Percentiles rank a stretch among this genome's conserved stretches.
phyloP scores from a whole-genome alignment of 2,329 filamentous ascomycete species.

The Elsinoe arachidis region DNA sequence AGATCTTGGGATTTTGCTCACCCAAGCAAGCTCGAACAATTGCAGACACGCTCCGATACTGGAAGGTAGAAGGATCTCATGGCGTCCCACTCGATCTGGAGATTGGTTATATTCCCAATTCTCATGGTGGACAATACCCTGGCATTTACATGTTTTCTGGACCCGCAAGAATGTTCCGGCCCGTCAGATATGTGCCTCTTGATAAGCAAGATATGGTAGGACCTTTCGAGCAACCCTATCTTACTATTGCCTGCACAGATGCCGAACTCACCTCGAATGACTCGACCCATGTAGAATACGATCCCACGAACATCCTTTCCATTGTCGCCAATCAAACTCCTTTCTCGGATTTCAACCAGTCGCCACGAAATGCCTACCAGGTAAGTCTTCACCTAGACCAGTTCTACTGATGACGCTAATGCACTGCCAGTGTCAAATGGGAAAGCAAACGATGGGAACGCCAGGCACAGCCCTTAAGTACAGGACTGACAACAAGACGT shows the following conservation, averaged over 20 bases:
- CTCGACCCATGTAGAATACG: conserved; percentile 87
- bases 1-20: conserved; percentile 81
- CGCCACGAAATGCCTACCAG: conserved; percentile 90
- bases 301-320: conserved; percentile 92
- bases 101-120: conserved; percentile 82
- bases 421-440: conserved; percentile 78
- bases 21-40: conserved; percentile 74
- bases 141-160: conserved; percentile 90
- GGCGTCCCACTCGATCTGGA: conserved; percentile 76
- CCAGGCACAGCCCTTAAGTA: conserved; percentile 75
- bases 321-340: conserved; percentile 98
- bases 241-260: conserved; percentile 92
- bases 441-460: conserved; percentile 98
- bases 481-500: conserved; percentile 95
- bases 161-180: conserved; percentile 76
- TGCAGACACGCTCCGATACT: conserved; percentile 79
- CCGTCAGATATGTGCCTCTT: conserved; percentile 83
- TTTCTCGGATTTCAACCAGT: conserved; percentile 98
- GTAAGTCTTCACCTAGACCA: neutral
- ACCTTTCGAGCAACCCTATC: conserved; percentile 92
- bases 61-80: conserved; percentile 86
- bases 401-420: neutral
- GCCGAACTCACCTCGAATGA: conserved; percentile 79
- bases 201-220: conserved; percentile 83
- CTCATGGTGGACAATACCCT: conserved; percentile 87